Conservation (phyloP, 163 green algal species). For the Scenedesmus sp. region DNA sequence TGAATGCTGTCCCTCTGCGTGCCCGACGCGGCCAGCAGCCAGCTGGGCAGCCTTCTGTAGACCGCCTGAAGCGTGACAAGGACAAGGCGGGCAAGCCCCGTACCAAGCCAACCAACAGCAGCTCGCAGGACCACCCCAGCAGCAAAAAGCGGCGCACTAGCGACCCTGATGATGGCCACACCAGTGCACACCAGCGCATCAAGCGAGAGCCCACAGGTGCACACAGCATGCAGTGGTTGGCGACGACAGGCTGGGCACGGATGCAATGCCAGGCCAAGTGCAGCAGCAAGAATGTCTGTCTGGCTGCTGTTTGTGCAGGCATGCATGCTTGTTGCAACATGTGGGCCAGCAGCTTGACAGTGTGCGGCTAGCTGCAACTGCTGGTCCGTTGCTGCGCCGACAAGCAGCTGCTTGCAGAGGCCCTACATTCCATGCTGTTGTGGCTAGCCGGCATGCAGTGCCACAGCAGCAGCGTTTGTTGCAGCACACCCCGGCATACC, state of each 20-base stretch:
- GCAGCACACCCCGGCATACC: not conserved
- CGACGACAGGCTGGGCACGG: not conserved
- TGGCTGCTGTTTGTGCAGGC: not conserved
- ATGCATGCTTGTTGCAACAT: not conserved
- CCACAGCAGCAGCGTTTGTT: not conserved
- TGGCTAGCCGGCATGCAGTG: not conserved
- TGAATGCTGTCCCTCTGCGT: slow-evolving; percentile 42
- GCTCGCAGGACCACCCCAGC: slow-evolving; percentile 53
- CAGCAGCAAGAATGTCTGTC: not conserved
- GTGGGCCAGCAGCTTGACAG: not conserved
- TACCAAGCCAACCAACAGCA: slow-evolving; percentile 32
- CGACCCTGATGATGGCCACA: slow-evolving; percentile 51
- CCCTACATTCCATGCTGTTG: not conserved
- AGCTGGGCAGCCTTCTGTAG: slow-evolving; percentile 8
- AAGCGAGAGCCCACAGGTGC: slow-evolving; percentile 40
- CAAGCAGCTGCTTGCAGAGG: not conserved
- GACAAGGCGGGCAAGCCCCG: slow-evolving; percentile 3
- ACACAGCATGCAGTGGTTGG: not conserved
- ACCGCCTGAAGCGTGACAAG: not conserved
- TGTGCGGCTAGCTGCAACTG: not conserved
- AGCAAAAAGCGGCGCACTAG: slow-evolving; percentile 40
- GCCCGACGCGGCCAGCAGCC: slow-evolving; percentile 3
- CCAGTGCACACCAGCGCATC: slow-evolving; percentile 46
- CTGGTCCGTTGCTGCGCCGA: not conserved
- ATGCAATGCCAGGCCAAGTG: not conserved